Conservation (phyloP, 306 rosid species). For the Benincasa hispida region DNA sequence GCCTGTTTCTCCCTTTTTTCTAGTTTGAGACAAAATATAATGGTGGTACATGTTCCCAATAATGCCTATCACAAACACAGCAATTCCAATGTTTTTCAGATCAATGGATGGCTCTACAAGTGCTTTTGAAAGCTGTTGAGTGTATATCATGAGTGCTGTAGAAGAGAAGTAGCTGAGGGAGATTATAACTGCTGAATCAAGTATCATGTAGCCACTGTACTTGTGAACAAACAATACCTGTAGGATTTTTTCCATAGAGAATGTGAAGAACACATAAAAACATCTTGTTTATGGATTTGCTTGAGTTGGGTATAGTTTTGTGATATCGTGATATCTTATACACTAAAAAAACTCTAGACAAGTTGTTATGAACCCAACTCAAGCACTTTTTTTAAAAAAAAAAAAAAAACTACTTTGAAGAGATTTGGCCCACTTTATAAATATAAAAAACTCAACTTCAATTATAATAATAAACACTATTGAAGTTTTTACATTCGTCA, state of each 20-base stretch:
- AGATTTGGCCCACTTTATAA: too few species aligned
- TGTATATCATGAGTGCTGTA: conserved; percentile 36
- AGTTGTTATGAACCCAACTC: too few species aligned
- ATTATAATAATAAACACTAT: too few species aligned
- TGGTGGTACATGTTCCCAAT: conserved; percentile 84
- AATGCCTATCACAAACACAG: conserved; percentile 41
- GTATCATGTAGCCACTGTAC: conserved; percentile 48
- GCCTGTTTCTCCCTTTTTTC: conserved; percentile 42
- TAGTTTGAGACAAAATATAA: conserved; percentile 41
- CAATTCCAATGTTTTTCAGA: conserved; percentile 34
- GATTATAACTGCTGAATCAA: conserved; percentile 37
- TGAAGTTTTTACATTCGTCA: too few species aligned
- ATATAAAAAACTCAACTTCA: too few species aligned
- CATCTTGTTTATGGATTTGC: too few species aligned
- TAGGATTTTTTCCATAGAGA: neutral
- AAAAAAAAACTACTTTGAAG: too few species aligned
- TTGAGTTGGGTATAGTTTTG: too few species aligned
- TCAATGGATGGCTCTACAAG: conserved; percentile 45
- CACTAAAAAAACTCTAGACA: too few species aligned
- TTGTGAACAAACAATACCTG: conserved; percentile 40
- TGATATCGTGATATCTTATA: too few species aligned
- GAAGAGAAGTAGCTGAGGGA: conserved; percentile 34
- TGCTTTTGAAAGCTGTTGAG: conserved; percentile 41
- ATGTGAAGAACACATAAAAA: too few species aligned
- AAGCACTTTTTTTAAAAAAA: too few species aligned